Evolutionary conservation across 176 grass and related monocot species (phyloP), one percentile per base, ranked within the genome.

Genomic region (Carex cristatella): DNA sequence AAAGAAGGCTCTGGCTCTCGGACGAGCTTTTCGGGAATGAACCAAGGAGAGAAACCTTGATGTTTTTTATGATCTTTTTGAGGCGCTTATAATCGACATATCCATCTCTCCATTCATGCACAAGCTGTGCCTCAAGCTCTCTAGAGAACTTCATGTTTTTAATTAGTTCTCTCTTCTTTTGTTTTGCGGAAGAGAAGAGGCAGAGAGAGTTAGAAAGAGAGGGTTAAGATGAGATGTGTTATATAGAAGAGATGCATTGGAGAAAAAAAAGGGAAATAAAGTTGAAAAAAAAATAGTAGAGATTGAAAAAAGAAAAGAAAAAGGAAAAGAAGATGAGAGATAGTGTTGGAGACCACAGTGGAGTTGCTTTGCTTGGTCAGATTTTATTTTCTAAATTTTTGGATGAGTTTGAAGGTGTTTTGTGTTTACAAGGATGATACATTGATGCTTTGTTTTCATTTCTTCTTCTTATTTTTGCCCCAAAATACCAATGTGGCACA

Each of bases 41-140:
- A 65, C 84, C 71, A 0, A 56, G 75, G 31, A 89, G 87, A 1
- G 82, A 63, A 85, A 89, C 51, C 88, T 92, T 94, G 89, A 97
- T 94, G 88, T 83, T 90, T 87, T 94, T 97, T 85, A 94, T 32
- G 71, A 89, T 86, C 88, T 93, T 97, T 85, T 97, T 97, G 42
- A 97, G 94, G 61, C 82, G 5, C 86, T 89, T 93, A 86, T 97
- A 97, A 88, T 94, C 86, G 31, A 97, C 91, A 86, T 93, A 97
- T 5, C 42, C 53, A 4, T 77, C 88, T 83, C 91, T 90, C 94
- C 94, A 97, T 81, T 97, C 89, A 0, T 33, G 94, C 37, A 96
- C 92, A 79, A 93, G 90, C 83, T 90, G 88, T 31, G 94, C 94
- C 35, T 94, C 91, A 64, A 90, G 89, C 91, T 98, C 95, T 87